Conservation (phyloP, 768 basidiomycete species). For the Coprinellus aureogranulatus region DNA sequence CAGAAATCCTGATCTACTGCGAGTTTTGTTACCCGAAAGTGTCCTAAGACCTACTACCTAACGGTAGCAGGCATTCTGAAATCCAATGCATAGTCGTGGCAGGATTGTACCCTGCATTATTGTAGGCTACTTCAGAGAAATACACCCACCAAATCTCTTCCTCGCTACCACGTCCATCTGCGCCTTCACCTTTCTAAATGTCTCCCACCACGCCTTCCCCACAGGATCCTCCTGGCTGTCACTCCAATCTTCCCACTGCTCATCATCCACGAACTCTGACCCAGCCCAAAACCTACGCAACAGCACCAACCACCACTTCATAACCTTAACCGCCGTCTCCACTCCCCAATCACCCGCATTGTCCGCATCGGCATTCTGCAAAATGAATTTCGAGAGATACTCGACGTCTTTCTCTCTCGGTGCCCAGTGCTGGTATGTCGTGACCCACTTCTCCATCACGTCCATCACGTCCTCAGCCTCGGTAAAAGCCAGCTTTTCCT, state of each 20-base stretch:
- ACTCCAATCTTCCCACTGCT: slow-evolving; percentile 27
- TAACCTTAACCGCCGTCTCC: slow-evolving; percentile 64
- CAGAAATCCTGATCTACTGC: too few relatives aligned
- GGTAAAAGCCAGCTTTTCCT: slow-evolving; percentile 56
- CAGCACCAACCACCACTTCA: slow-evolving; percentile 82
- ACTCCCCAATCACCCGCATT: slow-evolving; percentile 58
- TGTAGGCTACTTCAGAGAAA: slow-evolving; percentile 55
- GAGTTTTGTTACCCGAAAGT: too few relatives aligned
- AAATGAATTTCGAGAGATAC: slow-evolving; percentile 69
- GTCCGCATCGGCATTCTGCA: slow-evolving; percentile 60
- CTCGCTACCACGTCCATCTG: slow-evolving; percentile 64
- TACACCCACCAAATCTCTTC: slow-evolving; percentile 68
- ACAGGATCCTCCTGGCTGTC: slow-evolving; percentile 39
- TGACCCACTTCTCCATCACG: slow-evolving; percentile 76
- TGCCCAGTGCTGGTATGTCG: slow-evolving; percentile 52
- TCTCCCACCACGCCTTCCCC: slow-evolving; percentile 78
- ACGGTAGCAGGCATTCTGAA: too few relatives aligned
- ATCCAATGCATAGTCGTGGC: too few relatives aligned
- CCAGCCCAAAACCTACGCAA: slow-evolving; percentile 62
- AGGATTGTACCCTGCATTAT: too few relatives aligned
- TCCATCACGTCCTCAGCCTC: slow-evolving; percentile 71
- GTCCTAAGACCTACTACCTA: too few relatives aligned
- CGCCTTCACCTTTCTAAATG: slow-evolving; percentile 67
- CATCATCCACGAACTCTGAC: slow-evolving; percentile 44
- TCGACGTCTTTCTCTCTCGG: slow-evolving; percentile 75